phyloP scores from a whole-genome alignment of 352 stramenopile genomes.

The Globisporangium paroecandrum region DNA sequence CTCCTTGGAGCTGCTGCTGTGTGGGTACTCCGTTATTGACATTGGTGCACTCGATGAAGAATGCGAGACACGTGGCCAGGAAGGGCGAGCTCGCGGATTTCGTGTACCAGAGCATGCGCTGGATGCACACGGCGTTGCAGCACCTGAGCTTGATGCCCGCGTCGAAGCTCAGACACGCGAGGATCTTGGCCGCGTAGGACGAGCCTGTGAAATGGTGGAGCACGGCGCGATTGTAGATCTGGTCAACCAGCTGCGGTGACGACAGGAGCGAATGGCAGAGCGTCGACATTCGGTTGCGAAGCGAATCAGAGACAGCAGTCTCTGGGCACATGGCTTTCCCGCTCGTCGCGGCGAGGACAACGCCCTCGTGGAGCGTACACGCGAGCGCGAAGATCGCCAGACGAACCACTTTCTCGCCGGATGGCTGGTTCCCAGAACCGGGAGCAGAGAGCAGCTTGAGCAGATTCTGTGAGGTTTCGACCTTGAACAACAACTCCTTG shows the following conservation, averaged over 20 bases:
- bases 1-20: not conserved
- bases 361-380: slow-evolving; percentile 27
- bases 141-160: slow-evolving; percentile 23
- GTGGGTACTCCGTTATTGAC: not conserved
- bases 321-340: slow-evolving; percentile 14
- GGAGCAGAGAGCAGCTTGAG: slow-evolving; percentile 36
- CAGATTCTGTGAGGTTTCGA: slow-evolving; percentile 43
- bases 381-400: slow-evolving; percentile 51
- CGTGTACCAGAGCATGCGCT: slow-evolving; percentile 31
- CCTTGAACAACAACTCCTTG: slow-evolving; percentile 46
- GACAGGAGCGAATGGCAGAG: slow-evolving; percentile 20
- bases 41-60: slow-evolving; percentile 34
- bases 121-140: slow-evolving; percentile 24
- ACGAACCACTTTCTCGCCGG: slow-evolving; percentile 36
- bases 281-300: slow-evolving; percentile 19
- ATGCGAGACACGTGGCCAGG: slow-evolving; percentile 30
- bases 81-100: slow-evolving; percentile 26
- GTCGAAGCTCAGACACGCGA: slow-evolving; percentile 27
- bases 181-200: slow-evolving; percentile 36
- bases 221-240: slow-evolving; percentile 28
- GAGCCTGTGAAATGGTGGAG: slow-evolving; percentile 20
- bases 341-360: slow-evolving; percentile 18
- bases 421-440: not conserved
- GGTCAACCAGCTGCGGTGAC: slow-evolving; percentile 15
- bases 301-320: slow-evolving; percentile 3